A percentile compares a stretch with the other conserved stretches of the same genome.
phyloP scores from a whole-genome alignment of 2,329 filamentous ascomycete genomes.

The Claviceps sp. region DNA sequence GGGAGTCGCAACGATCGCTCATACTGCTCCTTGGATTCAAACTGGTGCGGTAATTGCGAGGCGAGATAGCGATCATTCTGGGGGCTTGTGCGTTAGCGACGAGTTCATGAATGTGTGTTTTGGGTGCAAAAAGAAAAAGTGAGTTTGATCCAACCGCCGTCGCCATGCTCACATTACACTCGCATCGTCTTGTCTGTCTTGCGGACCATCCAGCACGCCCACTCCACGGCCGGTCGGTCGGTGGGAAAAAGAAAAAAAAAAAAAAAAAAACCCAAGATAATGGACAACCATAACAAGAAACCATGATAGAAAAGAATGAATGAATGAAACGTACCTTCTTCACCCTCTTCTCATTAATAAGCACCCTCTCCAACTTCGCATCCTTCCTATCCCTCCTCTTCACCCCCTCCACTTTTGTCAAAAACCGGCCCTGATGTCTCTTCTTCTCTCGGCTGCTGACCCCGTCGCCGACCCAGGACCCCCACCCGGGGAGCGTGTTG shows the following conservation, averaged over 20 bases:
- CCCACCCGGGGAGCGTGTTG: conserved; percentile 87
- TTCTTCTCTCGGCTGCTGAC: conserved; percentile 57
- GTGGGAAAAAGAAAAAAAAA: neutral
- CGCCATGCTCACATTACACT: too few relatives aligned
- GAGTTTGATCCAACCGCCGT: too few relatives aligned
- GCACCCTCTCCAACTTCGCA: conserved; percentile 67
- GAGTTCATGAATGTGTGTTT: neutral
- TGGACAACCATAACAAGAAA: neutral
- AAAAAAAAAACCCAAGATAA: neutral
- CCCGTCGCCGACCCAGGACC: conserved; percentile 77
- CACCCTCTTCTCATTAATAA: conserved; percentile 80
- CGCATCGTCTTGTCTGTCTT: too few relatives aligned
- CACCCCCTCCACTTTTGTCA: conserved; percentile 58
- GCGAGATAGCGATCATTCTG: conserved; percentile 82
- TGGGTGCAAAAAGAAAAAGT: too few relatives aligned
- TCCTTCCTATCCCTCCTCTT: conserved; percentile 70
- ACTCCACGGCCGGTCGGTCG: neutral
- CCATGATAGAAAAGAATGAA: neutral
- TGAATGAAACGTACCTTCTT: conserved; percentile 56
- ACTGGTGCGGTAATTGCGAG: conserved; percentile 72
- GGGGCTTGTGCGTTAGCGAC: neutral
- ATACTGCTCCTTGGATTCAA: conserved; percentile 78
- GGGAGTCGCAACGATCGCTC: conserved; percentile 77
- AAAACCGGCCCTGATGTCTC: conserved; percentile 46
- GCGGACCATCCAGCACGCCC: too few relatives aligned